Conservation (phyloP, 257 asterid species). For the Buddleja alternifolia region DNA sequence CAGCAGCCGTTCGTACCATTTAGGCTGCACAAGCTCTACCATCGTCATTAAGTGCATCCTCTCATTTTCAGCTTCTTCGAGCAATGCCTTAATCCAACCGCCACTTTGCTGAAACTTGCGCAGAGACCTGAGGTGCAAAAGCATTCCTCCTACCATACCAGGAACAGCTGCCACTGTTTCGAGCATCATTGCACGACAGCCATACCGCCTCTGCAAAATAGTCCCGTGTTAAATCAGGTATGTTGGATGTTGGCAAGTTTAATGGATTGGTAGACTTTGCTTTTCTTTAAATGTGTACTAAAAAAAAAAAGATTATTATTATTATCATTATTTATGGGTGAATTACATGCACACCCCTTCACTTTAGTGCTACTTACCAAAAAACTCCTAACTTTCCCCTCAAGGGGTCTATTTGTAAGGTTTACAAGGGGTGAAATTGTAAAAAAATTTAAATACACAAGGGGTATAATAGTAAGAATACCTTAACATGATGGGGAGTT, state of each 20-base stretch:
- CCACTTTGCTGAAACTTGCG: constrained; percentile 92
- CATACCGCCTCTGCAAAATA: constrained; percentile 73
- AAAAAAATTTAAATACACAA: too few species aligned
- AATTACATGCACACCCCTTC: too few species aligned
- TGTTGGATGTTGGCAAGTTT: background rate
- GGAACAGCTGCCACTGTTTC: constrained; percentile 99
- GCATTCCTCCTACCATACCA: constrained; percentile 95
- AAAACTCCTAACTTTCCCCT: too few species aligned
- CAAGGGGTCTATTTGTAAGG: too few species aligned
- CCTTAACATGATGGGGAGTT: too few species aligned
- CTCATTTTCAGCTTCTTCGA: constrained; percentile 97
- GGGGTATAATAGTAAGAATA: too few species aligned
- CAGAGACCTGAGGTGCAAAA: constrained; percentile 78
- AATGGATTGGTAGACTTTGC: background rate
- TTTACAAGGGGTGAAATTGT: too few species aligned
- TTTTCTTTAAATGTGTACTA: background rate
- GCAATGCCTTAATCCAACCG: constrained; percentile 95
- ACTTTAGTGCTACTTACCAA: too few species aligned
- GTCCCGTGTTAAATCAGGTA: background rate
- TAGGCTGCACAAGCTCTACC: constrained; percentile 91
- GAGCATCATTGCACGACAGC: constrained; percentile 97
- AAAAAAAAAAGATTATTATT: too few species aligned
- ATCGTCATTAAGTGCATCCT: constrained; percentile 98
- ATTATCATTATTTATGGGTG: too few species aligned
- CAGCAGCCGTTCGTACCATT: constrained; percentile 84